Conservation (phyloP, 768 basidiomycete genomes). For the Leccinum aurantiacum region DNA sequence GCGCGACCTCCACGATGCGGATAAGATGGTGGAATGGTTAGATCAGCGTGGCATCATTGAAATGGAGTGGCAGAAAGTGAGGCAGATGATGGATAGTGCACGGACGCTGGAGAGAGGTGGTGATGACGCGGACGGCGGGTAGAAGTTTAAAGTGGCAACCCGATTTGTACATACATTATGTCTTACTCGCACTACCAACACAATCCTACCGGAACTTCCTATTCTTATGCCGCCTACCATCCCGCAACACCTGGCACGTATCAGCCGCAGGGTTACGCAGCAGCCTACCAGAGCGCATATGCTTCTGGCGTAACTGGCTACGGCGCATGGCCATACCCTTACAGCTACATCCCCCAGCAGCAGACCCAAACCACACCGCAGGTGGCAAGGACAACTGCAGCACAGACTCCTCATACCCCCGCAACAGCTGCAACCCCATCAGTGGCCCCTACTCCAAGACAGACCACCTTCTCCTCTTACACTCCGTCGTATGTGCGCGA, state of each 20-base stretch:
- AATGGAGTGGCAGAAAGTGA: conserved; percentile 67
- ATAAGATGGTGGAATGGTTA: conserved; percentile 80
- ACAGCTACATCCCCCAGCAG: conserved; percentile 54
- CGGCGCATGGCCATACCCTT: conserved; percentile 68
- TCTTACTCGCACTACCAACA: conserved; percentile 39
- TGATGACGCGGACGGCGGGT: conserved; percentile 13
- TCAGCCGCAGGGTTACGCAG: conserved; percentile 49
- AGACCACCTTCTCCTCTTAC: conserved; percentile 58
- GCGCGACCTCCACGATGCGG: conserved; percentile 66
- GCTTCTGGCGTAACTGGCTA: conserved; percentile 69
- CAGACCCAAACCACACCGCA: conserved; percentile 28
- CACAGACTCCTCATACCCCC: conserved; percentile 24
- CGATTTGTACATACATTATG: conserved; percentile 14
- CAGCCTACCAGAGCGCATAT: conserved; percentile 47
- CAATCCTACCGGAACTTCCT: conserved; percentile 50
- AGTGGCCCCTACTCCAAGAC: conserved; percentile 32
- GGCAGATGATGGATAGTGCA: conserved; percentile 75
- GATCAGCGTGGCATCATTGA: conserved; percentile 68
- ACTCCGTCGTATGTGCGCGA: conserved; percentile 54
- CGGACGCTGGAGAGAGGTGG: conserved; percentile 56
- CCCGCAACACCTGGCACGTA: conserved; percentile 47
- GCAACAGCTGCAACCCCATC: conserved; percentile 34
- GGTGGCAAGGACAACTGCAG: conserved; percentile 28
- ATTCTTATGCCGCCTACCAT: conserved; percentile 65
- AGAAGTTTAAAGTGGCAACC: background rate